These are phyloP conservation scores for Nannochloris sp. DNA, from an alignment of 139 green algal species.

Conservation along the genomic window DNA sequence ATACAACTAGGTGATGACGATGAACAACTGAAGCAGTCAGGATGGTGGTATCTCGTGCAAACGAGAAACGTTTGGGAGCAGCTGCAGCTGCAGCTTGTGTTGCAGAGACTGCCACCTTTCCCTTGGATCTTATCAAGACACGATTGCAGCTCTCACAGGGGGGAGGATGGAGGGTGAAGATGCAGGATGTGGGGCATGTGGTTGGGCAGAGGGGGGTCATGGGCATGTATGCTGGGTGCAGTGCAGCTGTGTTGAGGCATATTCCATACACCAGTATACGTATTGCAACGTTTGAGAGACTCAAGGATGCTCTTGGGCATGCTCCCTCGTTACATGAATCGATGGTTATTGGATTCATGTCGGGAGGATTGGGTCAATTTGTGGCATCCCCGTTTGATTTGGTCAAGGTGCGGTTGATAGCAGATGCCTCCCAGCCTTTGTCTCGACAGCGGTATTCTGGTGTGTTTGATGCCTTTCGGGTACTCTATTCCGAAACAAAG, in stretches of 20 bases:
- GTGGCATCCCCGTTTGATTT: constrained; percentile 57
- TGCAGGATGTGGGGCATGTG: constrained; percentile 3
- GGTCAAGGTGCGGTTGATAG: constrained; percentile 51
- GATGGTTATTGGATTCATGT: constrained; percentile 30
- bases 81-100: constrained; percentile 7
- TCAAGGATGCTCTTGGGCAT: constrained; percentile 1
- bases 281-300: constrained; percentile 43
- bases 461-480: constrained; percentile 10
- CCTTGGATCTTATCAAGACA: constrained; percentile 53
- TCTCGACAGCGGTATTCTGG: constrained; percentile 16
- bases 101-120: constrained; percentile 43
- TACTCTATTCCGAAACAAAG: constrained; percentile 18
- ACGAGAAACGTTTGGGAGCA: not conserved
- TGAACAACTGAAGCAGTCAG: no score
- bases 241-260: constrained; percentile 43
- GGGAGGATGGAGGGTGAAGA: no score
- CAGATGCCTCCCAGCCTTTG: constrained; percentile 39
- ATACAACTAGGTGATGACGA: no score
- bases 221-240: constrained; percentile 42
- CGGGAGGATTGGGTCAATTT: constrained; percentile 48
- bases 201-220: constrained; percentile 25
- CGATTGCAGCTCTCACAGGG: constrained; percentile 43
- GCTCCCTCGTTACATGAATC: not conserved
- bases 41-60: not conserved
- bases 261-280: constrained; percentile 49